These are phyloP conservation scores for Stylosanthes scabra DNA, from an alignment of 331 rosid genomes.

Conservation along the genomic window DNA sequence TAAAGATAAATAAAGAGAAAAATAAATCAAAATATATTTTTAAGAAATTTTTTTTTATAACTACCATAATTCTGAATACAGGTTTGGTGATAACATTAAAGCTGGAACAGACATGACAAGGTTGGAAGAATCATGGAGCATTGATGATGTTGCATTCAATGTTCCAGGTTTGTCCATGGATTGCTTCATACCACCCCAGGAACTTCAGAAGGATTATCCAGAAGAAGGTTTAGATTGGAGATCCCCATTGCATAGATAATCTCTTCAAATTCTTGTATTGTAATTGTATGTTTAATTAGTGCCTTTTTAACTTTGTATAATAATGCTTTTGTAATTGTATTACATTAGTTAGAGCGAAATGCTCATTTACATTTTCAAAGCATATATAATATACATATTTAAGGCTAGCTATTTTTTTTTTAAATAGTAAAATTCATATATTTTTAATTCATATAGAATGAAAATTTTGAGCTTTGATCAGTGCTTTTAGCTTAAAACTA, in stretches of 20 bases:
- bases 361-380: no score
- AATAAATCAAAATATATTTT: no score
- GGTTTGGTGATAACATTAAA: conserved; percentile 75
- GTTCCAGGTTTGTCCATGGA: conserved; percentile 86
- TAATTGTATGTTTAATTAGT: neutral
- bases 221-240: conserved; percentile 61
- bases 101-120: conserved; percentile 70
- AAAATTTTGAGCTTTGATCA: neutral
- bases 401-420: no score
- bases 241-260: conserved; percentile 54
- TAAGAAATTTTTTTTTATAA: no score
- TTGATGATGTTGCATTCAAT: conserved; percentile 89
- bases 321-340: conserved; percentile 43
- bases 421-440: no score
- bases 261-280: neutral
- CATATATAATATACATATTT: no score
- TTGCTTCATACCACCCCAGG: conserved; percentile 88
- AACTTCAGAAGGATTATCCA: conserved; percentile 57
- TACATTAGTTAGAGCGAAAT: no score
- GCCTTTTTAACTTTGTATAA: neutral
- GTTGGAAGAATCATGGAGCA: conserved; percentile 83
- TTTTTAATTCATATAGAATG: conserved; percentile 19
- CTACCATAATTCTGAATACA: no score
- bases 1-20: no score
- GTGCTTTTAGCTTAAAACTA: neutral